Conservation (phyloP, 2,329 filamentous ascomycete species). For the Hypoxylon sp. region DNA sequence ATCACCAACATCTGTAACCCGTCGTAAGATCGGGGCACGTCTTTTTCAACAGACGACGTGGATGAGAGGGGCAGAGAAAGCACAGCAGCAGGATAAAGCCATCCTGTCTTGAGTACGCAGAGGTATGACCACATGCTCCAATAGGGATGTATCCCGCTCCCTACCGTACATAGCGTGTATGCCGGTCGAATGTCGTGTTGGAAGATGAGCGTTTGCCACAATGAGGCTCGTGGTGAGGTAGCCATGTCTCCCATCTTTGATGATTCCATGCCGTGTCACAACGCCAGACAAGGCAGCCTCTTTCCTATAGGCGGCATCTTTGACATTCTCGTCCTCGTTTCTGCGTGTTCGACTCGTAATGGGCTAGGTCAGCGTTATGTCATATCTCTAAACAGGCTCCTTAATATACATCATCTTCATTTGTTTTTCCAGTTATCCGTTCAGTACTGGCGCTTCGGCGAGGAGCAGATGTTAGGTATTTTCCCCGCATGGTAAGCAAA, state of each 20-base stretch:
- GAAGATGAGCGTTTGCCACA: conserved; percentile 55
- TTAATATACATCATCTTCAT: conserved; percentile 5
- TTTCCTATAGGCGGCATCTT: conserved; percentile 33
- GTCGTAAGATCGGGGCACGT: conserved; percentile 53
- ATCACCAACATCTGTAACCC: conserved; percentile 53
- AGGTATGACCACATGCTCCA: conserved; percentile 24
- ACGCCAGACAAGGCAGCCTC: conserved; percentile 42
- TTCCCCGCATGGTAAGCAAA: conserved; percentile 41
- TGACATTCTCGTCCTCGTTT: conserved; percentile 31
- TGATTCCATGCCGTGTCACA: conserved; percentile 41
- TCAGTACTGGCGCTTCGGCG: conserved; percentile 37
- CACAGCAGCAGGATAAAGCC: conserved; percentile 54
- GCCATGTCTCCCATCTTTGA: conserved; percentile 45
- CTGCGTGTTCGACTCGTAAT: conserved; percentile 38
- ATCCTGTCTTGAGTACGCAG: conserved; percentile 38
- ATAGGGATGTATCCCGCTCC: conserved; percentile 44
- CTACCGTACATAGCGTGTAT: conserved; percentile 50
- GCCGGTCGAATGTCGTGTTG: conserved; percentile 51
- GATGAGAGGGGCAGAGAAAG: conserved; percentile 51
- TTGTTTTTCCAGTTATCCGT: conserved; percentile 17
- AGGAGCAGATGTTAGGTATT: conserved; percentile 36
- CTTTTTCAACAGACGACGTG: conserved; percentile 49
- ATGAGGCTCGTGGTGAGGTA: conserved; percentile 53
- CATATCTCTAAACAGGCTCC: background rate
- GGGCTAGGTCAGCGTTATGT: conserved; percentile 15